A percentile compares a stretch with the other conserved stretches of the same genome.
phyloP scores from a whole-genome alignment of 441 rosid genomes.

The Corymbia citriodora region DNA sequence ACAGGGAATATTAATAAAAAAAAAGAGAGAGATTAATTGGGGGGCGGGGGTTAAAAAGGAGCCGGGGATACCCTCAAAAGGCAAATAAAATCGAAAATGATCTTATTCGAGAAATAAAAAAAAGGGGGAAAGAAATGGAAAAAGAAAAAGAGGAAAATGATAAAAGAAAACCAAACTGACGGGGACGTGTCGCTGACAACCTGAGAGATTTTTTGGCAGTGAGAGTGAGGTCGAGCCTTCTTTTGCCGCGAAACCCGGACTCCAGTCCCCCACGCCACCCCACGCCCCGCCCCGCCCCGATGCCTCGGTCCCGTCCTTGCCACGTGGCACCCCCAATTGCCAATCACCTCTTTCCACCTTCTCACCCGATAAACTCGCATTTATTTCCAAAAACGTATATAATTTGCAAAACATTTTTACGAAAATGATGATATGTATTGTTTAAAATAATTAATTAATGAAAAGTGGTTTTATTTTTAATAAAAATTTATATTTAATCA shows the following conservation, averaged over 20 bases:
- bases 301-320: neutral
- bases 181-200: constrained; percentile 41
- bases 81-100: neutral
- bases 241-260: constrained; percentile 58
- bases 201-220: neutral
- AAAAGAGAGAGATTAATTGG: neutral
- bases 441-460: neutral
- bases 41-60: neutral
- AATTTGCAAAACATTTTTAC: no score
- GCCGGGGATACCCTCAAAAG: neutral
- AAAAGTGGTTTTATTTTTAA: neutral
- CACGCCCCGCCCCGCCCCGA: neutral
- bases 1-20: neutral
- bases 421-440: neutral
- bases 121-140: neutral
- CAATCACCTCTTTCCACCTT: neutral
- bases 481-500: neutral
- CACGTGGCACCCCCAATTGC: neutral
- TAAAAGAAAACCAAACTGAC: constrained; percentile 12
- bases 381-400: neutral
- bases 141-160: neutral
- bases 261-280: constrained; percentile 29
- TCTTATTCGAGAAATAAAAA: neutral
- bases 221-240: constrained; percentile 27
- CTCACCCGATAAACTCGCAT: neutral